Base-by-base conservation (phyloP, 257 asterid genomes). In the Gentiana macrophylla region DNA sequence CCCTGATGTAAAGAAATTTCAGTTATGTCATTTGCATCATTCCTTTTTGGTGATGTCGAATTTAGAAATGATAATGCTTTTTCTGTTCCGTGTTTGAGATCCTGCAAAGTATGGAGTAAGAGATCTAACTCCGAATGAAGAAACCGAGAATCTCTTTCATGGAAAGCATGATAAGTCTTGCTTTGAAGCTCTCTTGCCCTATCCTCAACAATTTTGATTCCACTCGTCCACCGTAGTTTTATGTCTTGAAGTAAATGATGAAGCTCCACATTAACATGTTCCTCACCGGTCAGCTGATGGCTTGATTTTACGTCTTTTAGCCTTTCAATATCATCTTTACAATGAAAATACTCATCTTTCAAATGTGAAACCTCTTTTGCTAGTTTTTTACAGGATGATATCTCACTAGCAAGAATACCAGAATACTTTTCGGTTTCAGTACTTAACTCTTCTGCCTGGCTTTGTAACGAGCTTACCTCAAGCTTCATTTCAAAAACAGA, bases 401-500 rank as follows among this genome's bases (percentile, higher is more conserved):
- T 62, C 80, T 92, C 95, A 24, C 94, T 59, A 33, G 69, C 67
- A 68, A 92, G 82, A 37, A 72, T 62, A 38, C 61, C 73, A 6
- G 90, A 73, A 36, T 81, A 66, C 55, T 79, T 85, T 4, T 66
- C 84, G 3, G 90, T 78, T 72, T 88, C 94, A 44, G 71, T 55
- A 54, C 94, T 86, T 53, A 83, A 60, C 64, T 83, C 89, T 67
- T 86, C 82, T 15, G 94, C 83, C 56, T 83, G 70, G 60, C 76
- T 74, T 73, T 85, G 95, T 79, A 88, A 71, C 43, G 94, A 73
- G 76, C 63, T 72, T 36, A 92, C 84, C 74, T 92, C 98, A 43
- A 83, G 66, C 83, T 88, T 85, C 59, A 92, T 86, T 71, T 80
- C 80, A 62, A 72, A 72, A 55, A 85, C 58, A 56, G 94, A 81